These are phyloP conservation scores for Cucurbitaria berberidis DNA, from an alignment of 2,329 filamentous ascomycete genomes.

Conservation along the genomic window DNA sequence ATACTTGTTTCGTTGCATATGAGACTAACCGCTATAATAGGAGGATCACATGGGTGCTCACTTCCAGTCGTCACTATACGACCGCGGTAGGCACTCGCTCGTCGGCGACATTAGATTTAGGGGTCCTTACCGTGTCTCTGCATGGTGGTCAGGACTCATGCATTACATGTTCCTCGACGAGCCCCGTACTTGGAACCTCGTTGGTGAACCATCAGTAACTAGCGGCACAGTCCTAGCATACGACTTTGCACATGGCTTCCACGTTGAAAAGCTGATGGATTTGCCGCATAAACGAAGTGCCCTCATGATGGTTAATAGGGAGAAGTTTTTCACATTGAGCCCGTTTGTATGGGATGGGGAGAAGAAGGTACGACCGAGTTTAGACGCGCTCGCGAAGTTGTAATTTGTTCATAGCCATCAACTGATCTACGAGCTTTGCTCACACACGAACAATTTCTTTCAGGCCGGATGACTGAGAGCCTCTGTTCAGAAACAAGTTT, in stretches of 20 bases:
- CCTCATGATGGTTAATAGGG: conserved; percentile 68
- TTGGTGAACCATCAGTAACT: conserved; percentile 75
- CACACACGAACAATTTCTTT: not conserved
- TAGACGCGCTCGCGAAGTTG: conserved; percentile 43
- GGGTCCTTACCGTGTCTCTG: conserved; percentile 62
- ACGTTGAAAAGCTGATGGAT: conserved; percentile 74
- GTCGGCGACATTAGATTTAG: conserved; percentile 63
- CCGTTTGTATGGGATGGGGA: conserved; percentile 56
- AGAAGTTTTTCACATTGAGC: conserved; percentile 73
- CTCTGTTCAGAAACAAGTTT: not conserved
- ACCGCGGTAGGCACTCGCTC: conserved; percentile 66
- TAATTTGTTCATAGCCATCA: conserved; percentile 9
- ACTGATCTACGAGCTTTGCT: too few relatives aligned
- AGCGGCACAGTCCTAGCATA: conserved; percentile 75
- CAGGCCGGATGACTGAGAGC: not conserved
- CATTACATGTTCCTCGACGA: conserved; percentile 67
- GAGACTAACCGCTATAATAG: conserved; percentile 39
- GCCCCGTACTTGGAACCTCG: conserved; percentile 60
- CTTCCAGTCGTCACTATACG: conserved; percentile 62
- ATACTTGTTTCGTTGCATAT: not conserved
- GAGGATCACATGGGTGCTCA: conserved; percentile 67
- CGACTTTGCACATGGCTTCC: conserved; percentile 75
- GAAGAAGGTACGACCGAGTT: conserved; percentile 42
- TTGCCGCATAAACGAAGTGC: conserved; percentile 74
- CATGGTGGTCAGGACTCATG: conserved; percentile 64